These are phyloP conservation scores for Stagonosporopsis vannaccii DNA, from an alignment of 2,329 filamentous ascomycete genomes.

Conservation along the genomic window DNA sequence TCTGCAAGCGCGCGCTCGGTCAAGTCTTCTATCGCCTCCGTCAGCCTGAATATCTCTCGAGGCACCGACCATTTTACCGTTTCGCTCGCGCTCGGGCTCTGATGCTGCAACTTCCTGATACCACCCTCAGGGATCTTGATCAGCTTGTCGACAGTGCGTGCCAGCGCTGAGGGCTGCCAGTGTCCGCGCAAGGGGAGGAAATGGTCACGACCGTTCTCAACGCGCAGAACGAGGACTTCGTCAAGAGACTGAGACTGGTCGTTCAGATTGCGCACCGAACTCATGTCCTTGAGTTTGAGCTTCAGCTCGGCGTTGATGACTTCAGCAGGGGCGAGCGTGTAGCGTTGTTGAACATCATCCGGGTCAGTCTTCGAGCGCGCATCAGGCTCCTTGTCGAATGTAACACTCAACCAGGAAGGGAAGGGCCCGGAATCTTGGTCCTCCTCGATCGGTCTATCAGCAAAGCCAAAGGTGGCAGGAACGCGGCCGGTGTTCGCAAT, in stretches of 20 bases:
- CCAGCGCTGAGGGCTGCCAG: slow-evolving; percentile 85
- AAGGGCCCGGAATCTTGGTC: slow-evolving; percentile 53
- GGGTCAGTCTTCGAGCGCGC: slow-evolving; percentile 33
- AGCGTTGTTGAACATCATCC: slow-evolving; percentile 53
- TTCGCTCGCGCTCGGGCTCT: slow-evolving; percentile 53
- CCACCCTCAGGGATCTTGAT: slow-evolving; percentile 80
- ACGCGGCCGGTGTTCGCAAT: slow-evolving; percentile 93
- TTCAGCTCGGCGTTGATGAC: slow-evolving; percentile 75
- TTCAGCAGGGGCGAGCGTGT: slow-evolving; percentile 84
- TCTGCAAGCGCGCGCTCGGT: slow-evolving; percentile 66
- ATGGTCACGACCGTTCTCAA: slow-evolving; percentile 85
- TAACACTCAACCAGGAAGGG: slow-evolving; percentile 74
- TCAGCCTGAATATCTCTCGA: slow-evolving; percentile 87
- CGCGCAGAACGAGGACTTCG: slow-evolving; percentile 85
- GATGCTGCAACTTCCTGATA: slow-evolving; percentile 73
- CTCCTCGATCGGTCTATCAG: slow-evolving; percentile 69
- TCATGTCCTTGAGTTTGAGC: slow-evolving; percentile 69
- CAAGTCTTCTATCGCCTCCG: slow-evolving; percentile 74
- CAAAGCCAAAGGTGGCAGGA: slow-evolving; percentile 78
- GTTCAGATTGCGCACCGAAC: slow-evolving; percentile 75
- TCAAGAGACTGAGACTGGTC: slow-evolving; percentile 71
- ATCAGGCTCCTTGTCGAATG: slow-evolving; percentile 64
- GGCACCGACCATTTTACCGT: slow-evolving; percentile 80
- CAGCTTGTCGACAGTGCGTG: slow-evolving; percentile 85
- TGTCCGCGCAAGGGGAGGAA: slow-evolving; percentile 81